Evolutionary conservation across 768 basidiomycete genomes (phyloP), one percentile per base, ranked within the genome.

Genomic region (Suillus cothurnatus): DNA sequence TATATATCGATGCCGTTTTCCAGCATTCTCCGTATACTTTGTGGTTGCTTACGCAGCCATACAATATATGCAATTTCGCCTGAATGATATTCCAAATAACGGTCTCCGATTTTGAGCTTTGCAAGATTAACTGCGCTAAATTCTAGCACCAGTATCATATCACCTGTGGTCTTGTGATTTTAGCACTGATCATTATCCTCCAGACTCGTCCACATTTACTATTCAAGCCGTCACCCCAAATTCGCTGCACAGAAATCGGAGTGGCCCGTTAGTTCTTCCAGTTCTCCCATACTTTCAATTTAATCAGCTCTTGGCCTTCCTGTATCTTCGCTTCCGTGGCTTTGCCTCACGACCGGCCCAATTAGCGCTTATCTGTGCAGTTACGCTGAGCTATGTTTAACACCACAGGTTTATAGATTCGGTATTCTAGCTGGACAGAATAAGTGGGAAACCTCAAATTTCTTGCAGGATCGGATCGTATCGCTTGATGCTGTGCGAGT

Each of bases 281-380:
- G 6, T 55, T 55, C 53, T 55, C 53, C 32, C 32, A 55, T 32
- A 32, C 53, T 55, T 55, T 32, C 23, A 58, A 28, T 57, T 17
- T 23, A 36, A 17, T 57, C 36, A 57, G n/a, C n/a, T 23, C 56
- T 36, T 14, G 15, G 15, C 15, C 23, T 49, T 49, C 47, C n/a
- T 32, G 31, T 11, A 3, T 34, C 34, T 23, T 23, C 32, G 56
- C 34, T 57, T 57, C 34, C 8, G 17, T 57, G 12, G 15, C 15
- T 38, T 23, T 57, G 56, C 56, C 23, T 57, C 56, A n/a, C 56
- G 14, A 57, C 56, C 31, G 56, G 56, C 34, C 4, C 38, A 38
- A n/a, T 34, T 36, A 23, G 23, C 7, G 56, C 34, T 36, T 32
- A 34, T 55, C 32, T 31, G 31, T 31, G 11, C 31, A 32, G 21